These are phyloP conservation scores for Ballota nigra DNA, from an alignment of 257 asterid species.

Conservation along the genomic window DNA sequence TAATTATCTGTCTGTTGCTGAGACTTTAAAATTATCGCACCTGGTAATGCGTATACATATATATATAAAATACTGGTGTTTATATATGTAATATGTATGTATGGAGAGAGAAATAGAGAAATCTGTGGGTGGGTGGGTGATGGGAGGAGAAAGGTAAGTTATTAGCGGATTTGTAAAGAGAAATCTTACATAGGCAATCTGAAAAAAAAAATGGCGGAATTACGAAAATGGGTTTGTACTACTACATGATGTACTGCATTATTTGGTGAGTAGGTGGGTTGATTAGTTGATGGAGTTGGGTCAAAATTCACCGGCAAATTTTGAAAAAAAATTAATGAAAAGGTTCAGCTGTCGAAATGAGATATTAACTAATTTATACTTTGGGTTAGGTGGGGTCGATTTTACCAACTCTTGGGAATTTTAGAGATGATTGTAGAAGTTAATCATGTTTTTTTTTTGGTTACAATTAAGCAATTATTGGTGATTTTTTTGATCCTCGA, in stretches of 20 bases:
- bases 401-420: background rate
- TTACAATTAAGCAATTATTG: background rate
- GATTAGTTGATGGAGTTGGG: constrained; percentile 16
- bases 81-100: background rate
- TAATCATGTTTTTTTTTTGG: background rate
- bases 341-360: background rate
- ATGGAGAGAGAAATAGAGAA: constrained; percentile 24
- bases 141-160: constrained; percentile 16
- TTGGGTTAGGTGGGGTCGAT: background rate
- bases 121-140: constrained; percentile 32
- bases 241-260: constrained; percentile 48
- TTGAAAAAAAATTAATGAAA: constrained; percentile 4
- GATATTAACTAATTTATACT: background rate
- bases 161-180: constrained; percentile 41
- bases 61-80: too few species aligned
- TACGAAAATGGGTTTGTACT: constrained; percentile 29
- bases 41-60: background rate
- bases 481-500: background rate
- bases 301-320: background rate
- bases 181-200: constrained; percentile 20
- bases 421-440: background rate
- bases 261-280: constrained; percentile 20
- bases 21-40: background rate
- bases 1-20: constrained; percentile 20
- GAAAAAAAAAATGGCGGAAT: constrained; percentile 13